Conservation (phyloP, 2,329 filamentous ascomycete genomes). For the Helotiales sp. region DNA sequence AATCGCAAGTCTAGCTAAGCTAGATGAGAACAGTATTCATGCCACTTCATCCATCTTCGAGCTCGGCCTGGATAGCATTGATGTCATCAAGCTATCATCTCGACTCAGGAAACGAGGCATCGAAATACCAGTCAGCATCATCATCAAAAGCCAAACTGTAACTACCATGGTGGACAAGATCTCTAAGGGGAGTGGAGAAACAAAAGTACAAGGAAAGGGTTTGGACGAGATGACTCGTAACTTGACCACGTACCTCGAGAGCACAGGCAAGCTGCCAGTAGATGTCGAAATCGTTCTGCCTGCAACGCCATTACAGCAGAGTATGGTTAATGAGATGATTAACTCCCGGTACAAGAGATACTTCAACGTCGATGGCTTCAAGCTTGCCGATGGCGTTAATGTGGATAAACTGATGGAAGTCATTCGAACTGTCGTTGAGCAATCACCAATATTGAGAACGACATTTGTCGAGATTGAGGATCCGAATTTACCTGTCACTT, state of each 20-base stretch:
- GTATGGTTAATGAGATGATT: conserved; percentile 81
- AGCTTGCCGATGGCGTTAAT: conserved; percentile 56
- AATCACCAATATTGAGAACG: conserved; percentile 73
- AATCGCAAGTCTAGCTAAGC: conserved; percentile 61
- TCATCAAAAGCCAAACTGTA: conserved; percentile 73
- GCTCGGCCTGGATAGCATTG: conserved; percentile 88
- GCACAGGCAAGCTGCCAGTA: conserved; percentile 37
- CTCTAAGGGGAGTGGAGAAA: conserved; percentile 8
- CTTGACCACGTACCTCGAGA: conserved; percentile 42
- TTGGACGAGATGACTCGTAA: conserved; percentile 32
- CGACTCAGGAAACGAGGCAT: conserved; percentile 63
- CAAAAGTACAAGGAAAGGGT: conserved; percentile 4
- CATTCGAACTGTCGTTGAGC: conserved; percentile 58
- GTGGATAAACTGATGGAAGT: conserved; percentile 56
- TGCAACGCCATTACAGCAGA: conserved; percentile 81
- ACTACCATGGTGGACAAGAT: conserved; percentile 49
- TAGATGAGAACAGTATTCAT: conserved; percentile 51
- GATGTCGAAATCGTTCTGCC: conserved; percentile 64
- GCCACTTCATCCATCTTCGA: conserved; percentile 70
- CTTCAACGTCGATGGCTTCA: conserved; percentile 80
- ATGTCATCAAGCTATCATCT: conserved; percentile 81
- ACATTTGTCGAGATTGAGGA: conserved; percentile 68
- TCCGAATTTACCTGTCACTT: conserved; percentile 53
- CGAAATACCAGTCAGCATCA: conserved; percentile 67
- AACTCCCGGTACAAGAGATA: conserved; percentile 73